A percentile compares a stretch with the other conserved stretches of the same genome.
Conservation (phyloP, 345 rosid genomes). For the Odontarrhena argentea region DNA sequence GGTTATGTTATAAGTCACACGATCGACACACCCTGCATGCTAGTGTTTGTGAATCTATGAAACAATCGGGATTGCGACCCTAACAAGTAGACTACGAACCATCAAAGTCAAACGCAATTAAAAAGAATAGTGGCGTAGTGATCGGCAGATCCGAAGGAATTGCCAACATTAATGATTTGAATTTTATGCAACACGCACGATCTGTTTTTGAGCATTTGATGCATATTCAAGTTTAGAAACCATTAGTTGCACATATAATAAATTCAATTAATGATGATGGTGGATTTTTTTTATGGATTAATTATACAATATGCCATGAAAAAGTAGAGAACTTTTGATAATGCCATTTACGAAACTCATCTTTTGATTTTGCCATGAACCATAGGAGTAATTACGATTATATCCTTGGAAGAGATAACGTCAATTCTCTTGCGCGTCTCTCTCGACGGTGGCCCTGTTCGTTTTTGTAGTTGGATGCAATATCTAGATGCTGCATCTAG, state of each 20-base stretch:
- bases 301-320: too few relatives aligned
- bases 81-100: constrained; percentile 22
- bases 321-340: too few relatives aligned
- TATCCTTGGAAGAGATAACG: too few relatives aligned
- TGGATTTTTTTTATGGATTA: background rate
- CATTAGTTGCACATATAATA: background rate
- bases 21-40: too few relatives aligned
- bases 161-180: constrained; percentile 19
- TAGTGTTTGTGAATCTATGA: background rate
- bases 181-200: constrained; percentile 25
- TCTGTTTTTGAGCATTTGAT: constrained; percentile 22
- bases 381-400: too few relatives aligned
- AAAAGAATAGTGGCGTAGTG: constrained; percentile 15
- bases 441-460: too few relatives aligned
- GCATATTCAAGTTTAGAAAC: constrained; percentile 10
- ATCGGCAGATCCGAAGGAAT: constrained; percentile 34
- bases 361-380: too few relatives aligned
- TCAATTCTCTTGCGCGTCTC: too few relatives aligned
- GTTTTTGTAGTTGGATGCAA: too few relatives aligned
- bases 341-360: too few relatives aligned
- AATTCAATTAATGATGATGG: background rate
- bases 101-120: constrained; percentile 19
- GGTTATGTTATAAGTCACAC: background rate
- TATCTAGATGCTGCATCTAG: too few relatives aligned
- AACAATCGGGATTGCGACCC: constrained; percentile 28